Evolutionary conservation across 495 filamentous ascomycete genomes (phyloP), one percentile per base, ranked within the genome.

Genomic region (Filosporella fistucella): DNA sequence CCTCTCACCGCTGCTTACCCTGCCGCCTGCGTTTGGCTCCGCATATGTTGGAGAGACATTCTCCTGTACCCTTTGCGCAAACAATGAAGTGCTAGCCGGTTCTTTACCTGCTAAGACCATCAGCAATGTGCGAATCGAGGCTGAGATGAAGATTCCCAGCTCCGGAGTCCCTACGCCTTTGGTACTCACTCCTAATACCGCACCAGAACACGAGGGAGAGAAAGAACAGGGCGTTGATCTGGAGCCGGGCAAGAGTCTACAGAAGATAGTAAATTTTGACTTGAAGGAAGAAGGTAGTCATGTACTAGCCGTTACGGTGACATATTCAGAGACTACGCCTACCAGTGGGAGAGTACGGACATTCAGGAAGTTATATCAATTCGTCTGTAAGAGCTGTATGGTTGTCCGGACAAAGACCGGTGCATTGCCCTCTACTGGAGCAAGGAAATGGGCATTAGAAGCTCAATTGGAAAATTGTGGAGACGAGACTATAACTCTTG

Each of bases 1-100:
- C 34, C 55, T 78, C 37, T 66, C 63, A 11, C 72, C 76, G 0
- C 80, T 82, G 41, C 76, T 96, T 54, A 95, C 87, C n/a, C 81
- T 97, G 3, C 93, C 93, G 5, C 86, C 89, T 1, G 80, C 89
- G 4, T 97, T 98, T 63, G 93, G 90, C 43, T 88, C 87, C 9
- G 89, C 91, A 40, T 96, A 96, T 54, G 91, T 97, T 33, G 93
- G 93, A 48, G 91, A 97, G 69, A 89, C 86, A 1, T 98, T 98
- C 65, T 80, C 80, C 40, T 98, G 93, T 68, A 93, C 91, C 1
- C 77, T 98, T 18, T 95, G 89, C 68, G 91, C 87, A 8, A 96
- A 93, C 70, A 93, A 96, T 63, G 91, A 96, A 57, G 69, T 88
- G 2, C 46, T 52, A 17, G 46, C 42, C 8, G 60, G 57, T 37